Base-by-base conservation (phyloP, 345 rosid species). In the Aquilaria malaccensis region DNA sequence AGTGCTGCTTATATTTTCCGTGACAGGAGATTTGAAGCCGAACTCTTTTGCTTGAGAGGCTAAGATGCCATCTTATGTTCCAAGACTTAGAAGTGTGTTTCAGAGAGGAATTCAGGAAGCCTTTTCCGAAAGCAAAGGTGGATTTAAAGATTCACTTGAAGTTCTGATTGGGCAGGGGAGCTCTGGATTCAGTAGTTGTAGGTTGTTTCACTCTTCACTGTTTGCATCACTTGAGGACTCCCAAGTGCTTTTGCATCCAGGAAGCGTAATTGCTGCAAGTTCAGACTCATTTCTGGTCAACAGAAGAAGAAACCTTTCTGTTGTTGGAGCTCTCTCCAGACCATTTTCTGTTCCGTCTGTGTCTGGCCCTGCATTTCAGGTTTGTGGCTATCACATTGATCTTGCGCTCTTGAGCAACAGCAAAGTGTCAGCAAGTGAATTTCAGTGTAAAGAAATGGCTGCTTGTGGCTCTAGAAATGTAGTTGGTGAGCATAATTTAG, bases 311-410 rank as follows among this genome's bases (percentile, higher is more conserved):
- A 89, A 81, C 51, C 69, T 89, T 62, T 82, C 96, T 62, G 96
- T 87, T 41, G 83, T 85, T 69, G 98, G 85, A 66, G 88, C 90
- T 55, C 71, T 93, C 57, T 84, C 94, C 54, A 78, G 90, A 49
- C 72, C 90, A 2, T 72, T 93, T 70, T 89, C 96, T 5, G 92
- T 80, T 64, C 98, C 97, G 14, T 93, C 96, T 2, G 96, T 93
- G 12, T 93, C 97, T 4, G 90, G 98, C 58, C 96, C 91, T 45
- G 70, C 97, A 33, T 81, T 87, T 74, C 91, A 94, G 78, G 88
- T 79, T 55, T 90, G 92, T 72, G 87, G 96, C 6, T 88, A 94
- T 76, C 99, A 94, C 63, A 63, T 85, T 50, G 90, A 94, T 72
- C 79, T 81, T 52, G 75, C 77, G 49, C 70, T 84, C 48, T 76